Evolutionary conservation across 108 stramenopile genomes (phyloP).

Genomic region (Epithemia pelagica): DNA sequence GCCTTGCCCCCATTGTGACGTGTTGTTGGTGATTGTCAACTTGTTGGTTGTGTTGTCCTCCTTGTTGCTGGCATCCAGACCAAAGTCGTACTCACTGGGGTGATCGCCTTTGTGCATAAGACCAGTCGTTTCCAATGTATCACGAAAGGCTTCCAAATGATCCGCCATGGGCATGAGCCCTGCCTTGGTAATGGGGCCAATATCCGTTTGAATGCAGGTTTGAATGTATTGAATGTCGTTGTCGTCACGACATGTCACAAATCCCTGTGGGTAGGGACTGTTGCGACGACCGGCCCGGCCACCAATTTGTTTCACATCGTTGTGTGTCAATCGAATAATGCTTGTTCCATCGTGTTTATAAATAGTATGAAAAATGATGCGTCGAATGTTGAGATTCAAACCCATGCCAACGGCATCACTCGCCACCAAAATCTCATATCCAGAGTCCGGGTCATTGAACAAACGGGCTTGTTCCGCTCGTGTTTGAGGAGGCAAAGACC

Average conservation of each 20-base stretch:
- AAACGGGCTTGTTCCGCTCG: conserved; percentile 76
- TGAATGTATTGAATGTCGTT: conserved; percentile 57
- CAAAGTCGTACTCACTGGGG: neutral
- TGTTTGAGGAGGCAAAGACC: conserved; percentile 89
- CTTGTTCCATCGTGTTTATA: conserved; percentile 57
- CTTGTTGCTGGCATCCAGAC: neutral
- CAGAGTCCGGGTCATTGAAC: conserved; percentile 87
- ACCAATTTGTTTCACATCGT: conserved; percentile 81
- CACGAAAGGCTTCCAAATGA: conserved; percentile 59
- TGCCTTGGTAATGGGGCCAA: conserved; percentile 49
- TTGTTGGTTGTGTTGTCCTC: no score
- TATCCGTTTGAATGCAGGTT: conserved; percentile 47
- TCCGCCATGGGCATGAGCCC: conserved; percentile 52
- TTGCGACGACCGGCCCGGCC: conserved; percentile 87
- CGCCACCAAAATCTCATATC: conserved; percentile 93
- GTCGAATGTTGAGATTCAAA: conserved; percentile 86
- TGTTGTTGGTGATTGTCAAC: no score
- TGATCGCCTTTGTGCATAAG: neutral
- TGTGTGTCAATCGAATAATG: conserved; percentile 44
- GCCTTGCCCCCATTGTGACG: neutral
- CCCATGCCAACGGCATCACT: conserved; percentile 97
- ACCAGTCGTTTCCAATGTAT: conserved; percentile 32
- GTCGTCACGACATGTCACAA: conserved; percentile 60
- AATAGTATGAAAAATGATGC: conserved; percentile 79
- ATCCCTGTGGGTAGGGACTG: conserved; percentile 52